phyloP scores from a whole-genome alignment of 352 stramenopile genomes.

The Phytopythium oedochilum region DNA sequence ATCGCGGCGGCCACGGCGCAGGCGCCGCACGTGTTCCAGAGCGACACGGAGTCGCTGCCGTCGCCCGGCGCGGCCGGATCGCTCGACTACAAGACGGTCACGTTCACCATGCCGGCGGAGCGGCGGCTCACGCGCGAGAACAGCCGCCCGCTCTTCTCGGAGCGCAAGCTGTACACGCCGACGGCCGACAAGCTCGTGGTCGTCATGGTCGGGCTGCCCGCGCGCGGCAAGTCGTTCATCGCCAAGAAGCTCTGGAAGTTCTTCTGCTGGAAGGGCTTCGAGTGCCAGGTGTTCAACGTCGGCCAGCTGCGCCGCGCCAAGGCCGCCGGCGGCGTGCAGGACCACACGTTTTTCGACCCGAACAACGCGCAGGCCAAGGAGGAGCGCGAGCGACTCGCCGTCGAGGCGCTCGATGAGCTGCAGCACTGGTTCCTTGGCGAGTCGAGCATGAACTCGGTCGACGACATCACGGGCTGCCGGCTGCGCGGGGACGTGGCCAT shows the following conservation, averaged over 20 bases:
- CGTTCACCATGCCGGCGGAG: conserved; percentile 22
- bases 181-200: conserved; percentile 93
- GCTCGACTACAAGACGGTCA: conserved; percentile 40
- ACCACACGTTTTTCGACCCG: conserved; percentile 92
- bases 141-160: conserved; percentile 44
- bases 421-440: conserved; percentile 52
- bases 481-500: conserved; percentile 83
- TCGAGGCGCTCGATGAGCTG: conserved; percentile 66
- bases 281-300: conserved; percentile 92
- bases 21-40: not conserved
- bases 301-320: conserved; percentile 90
- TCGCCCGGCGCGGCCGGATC: conserved; percentile 27
- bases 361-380: conserved; percentile 73
- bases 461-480: not conserved
- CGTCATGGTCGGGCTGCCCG: conserved; percentile 94
- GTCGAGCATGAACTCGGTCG: not conserved
- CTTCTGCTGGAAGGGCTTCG: conserved; percentile 75
- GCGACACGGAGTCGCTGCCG: conserved; percentile 4
- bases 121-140: conserved; percentile 20
- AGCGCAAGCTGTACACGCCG: conserved; percentile 74
- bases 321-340: conserved; percentile 47
- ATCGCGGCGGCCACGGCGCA: conserved; percentile 2
- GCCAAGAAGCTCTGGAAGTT: conserved; percentile 89
- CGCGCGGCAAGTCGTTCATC: conserved; percentile 95
- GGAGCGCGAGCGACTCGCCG: conserved; percentile 77